Evolutionary conservation across 257 asterid species (phyloP).

Genomic region (Striga asiatica): DNA sequence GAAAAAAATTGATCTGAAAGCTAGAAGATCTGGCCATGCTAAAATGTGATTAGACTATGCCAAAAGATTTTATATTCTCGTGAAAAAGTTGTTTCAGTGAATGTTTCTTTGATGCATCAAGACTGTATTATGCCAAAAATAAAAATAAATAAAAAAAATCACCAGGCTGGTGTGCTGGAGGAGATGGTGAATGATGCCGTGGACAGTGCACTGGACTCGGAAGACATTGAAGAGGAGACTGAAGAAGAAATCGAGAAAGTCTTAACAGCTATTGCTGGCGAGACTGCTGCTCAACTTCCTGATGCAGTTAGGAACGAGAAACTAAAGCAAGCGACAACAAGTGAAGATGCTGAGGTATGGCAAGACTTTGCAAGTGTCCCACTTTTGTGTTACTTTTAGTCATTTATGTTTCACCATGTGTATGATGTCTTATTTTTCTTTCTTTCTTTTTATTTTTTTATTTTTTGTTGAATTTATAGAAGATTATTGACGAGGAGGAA

Average conservation of each 20-base stretch:
- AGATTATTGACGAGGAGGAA: neutral
- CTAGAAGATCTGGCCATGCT: too few relatives aligned
- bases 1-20: too few relatives aligned
- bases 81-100: too few relatives aligned
- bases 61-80: too few relatives aligned
- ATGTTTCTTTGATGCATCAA: too few relatives aligned
- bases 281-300: conserved; percentile 88
- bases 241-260: conserved; percentile 97
- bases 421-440: neutral
- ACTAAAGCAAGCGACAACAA: conserved; percentile 60
- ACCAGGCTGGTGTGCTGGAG: conserved; percentile 94
- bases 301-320: conserved; percentile 79
- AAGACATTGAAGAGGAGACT: conserved; percentile 91
- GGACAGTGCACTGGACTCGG: conserved; percentile 78
- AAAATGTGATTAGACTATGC: too few relatives aligned
- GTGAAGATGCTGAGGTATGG: conserved; percentile 51
- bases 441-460: too few relatives aligned
- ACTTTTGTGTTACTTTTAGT: neutral
- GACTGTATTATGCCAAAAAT: too few relatives aligned
- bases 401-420: neutral
- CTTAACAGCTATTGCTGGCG: conserved; percentile 84
- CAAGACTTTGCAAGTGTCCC: too few relatives aligned
- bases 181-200: conserved; percentile 74
- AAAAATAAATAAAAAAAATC: too few relatives aligned
- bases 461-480: neutral